A percentile compares a stretch with the other conserved stretches of the same genome.
Conservation (phyloP, 371 early-diverging fungal species). For the Rhizopus delemar region DNA sequence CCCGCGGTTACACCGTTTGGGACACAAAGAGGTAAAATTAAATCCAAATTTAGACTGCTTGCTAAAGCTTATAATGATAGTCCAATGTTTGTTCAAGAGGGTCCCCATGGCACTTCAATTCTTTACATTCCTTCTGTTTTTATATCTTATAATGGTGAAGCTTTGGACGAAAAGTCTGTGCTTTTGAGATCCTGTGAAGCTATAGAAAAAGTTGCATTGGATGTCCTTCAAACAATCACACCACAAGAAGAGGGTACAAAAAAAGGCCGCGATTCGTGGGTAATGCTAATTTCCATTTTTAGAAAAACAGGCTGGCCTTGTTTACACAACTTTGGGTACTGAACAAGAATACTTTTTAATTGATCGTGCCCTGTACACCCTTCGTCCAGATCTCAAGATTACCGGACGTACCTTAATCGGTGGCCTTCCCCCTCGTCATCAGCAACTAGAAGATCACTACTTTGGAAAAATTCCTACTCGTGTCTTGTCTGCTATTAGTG, state of each 20-base stretch:
- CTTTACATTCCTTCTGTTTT: conserved; percentile 97
- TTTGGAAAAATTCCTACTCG: conserved; percentile 96
- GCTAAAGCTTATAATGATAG: conserved; percentile 33
- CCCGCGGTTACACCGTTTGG: conserved; percentile 99
- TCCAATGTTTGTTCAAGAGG: conserved; percentile 94
- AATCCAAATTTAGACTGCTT: background rate
- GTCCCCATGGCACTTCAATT: conserved; percentile 88
- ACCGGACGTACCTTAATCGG: conserved; percentile 94
- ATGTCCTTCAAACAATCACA: conserved; percentile 74
- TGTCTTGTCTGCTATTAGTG: conserved; percentile 88
- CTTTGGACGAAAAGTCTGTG: conserved; percentile 97
- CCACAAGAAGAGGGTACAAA: conserved; percentile 53
- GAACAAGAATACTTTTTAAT: conserved; percentile 99
- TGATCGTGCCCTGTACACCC: conserved; percentile 87
- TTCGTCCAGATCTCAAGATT: conserved; percentile 95
- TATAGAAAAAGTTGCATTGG: conserved; percentile 76
- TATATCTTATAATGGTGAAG: conserved; percentile 98
- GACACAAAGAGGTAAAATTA: conserved; percentile 74
- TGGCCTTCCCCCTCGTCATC: conserved; percentile 93
- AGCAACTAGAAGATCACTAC: conserved; percentile 98
- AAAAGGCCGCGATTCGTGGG: background rate
- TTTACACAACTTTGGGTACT: conserved; percentile 90
- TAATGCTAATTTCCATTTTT: too few species aligned
- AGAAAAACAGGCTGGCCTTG: conserved; percentile 63
- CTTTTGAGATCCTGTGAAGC: conserved; percentile 89